Percentiles rank a stretch among this genome's conserved stretches.
phyloP scores from a whole-genome alignment of 75 land plant species.

The Sequoia sempervirens region DNA sequence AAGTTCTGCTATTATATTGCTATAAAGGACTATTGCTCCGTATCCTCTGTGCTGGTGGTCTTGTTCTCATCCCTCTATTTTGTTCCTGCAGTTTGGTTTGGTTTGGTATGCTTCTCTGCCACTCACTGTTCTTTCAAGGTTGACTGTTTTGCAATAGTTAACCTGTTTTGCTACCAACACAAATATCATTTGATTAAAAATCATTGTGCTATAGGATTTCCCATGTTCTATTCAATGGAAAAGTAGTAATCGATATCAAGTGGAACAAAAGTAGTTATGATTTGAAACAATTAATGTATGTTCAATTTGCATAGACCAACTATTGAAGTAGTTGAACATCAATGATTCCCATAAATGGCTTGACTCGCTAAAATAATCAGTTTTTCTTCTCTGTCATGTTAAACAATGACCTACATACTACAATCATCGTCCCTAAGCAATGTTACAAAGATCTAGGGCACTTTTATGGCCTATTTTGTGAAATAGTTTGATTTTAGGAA shows the following conservation, averaged over 20 bases:
- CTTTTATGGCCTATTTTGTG: not conserved
- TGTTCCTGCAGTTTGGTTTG: no score
- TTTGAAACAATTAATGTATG: not conserved
- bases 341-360: no score
- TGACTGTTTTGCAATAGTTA: no score
- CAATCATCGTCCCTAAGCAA: not conserved
- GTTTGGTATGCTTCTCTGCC: no score
- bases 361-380: not conserved
- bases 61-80: no score
- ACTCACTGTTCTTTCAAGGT: no score
- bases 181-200: not conserved
- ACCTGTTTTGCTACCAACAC: no score
- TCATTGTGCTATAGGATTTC: not conserved
- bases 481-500: not conserved
- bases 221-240: not conserved
- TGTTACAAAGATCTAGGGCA: not conserved
- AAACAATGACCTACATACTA: not conserved
- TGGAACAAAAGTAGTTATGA: not conserved
- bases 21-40: no score
- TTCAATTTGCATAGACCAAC: not conserved
- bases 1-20: no score
- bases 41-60: no score
- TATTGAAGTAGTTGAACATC: no score
- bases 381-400: not conserved
- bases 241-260: not conserved